phyloP scores from a whole-genome alignment of 495 filamentous ascomycete species.

The Rhypophila decipiens region DNA sequence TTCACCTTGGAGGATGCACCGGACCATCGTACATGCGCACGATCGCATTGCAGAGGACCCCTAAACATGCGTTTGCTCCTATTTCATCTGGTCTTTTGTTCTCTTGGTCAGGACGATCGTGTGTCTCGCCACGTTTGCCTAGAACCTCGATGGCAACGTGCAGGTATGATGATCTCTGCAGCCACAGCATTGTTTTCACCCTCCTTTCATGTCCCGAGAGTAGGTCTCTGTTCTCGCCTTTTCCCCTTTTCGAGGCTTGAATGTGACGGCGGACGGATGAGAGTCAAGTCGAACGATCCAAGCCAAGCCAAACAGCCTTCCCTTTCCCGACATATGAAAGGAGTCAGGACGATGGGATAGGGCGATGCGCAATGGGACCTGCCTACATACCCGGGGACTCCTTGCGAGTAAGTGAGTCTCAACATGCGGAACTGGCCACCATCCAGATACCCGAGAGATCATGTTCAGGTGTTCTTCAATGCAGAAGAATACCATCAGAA shows the following conservation, averaged over 20 bases:
- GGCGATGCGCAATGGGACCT: neutral
- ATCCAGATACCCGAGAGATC: constrained; percentile 5
- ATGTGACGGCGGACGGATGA: constrained; percentile 5
- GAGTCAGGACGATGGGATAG: constrained; percentile 1
- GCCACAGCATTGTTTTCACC: constrained; percentile 8
- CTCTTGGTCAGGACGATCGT: constrained; percentile 9
- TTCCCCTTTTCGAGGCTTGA: neutral
- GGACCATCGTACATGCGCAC: constrained; percentile 1
- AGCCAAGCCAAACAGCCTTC: too few species aligned
- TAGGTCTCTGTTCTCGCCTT: neutral
- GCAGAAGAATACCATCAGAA: too few species aligned
- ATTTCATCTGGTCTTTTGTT: constrained; percentile 10
- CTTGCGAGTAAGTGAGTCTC: too few species aligned
- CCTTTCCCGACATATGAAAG: too few species aligned
- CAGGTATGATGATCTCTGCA: constrained; percentile 17
- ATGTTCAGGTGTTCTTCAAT: too few species aligned
- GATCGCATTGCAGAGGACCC: constrained; percentile 4
- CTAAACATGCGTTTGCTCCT: neutral
- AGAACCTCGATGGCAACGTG: neutral
- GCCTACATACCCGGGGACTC: neutral
- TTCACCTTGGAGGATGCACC: constrained; percentile 2
- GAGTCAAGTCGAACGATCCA: too few species aligned
- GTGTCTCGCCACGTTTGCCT: constrained; percentile 1
- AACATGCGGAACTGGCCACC: neutral
- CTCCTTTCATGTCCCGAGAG: constrained; percentile 1